Evolutionary conservation across 148 eudicot species (phyloP), one percentile per base, ranked within the genome.

Genomic region (Drosera capensis): DNA sequence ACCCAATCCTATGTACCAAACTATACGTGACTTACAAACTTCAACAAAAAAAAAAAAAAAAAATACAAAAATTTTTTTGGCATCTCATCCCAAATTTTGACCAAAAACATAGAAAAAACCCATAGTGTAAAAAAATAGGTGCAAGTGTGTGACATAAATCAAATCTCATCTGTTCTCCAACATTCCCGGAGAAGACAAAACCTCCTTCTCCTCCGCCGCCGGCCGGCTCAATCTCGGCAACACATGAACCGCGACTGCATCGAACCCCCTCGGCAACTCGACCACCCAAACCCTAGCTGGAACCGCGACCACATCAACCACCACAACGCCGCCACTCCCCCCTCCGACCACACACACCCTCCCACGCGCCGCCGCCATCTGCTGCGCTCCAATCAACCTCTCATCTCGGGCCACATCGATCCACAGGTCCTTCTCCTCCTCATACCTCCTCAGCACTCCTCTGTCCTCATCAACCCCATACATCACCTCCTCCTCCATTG

Each of bases 401-500:
- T 61, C 67, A 23, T 17, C 40, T 34, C 56, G 67, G 26, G 71
- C 0, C 1, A 82, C 35, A 34, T 51, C 72, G 35, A 59, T 74
- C 96, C 96, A 87, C 24, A 20, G 3, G 25, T 77, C 88, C 11
- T 20, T 23, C 11, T 11, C 66, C 18, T 61, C 55, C 21, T 63
- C 71, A 36, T 82, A 82, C 40, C 43, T 70, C 14, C 46, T 74
- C 45, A 87, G 43, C 14, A 43, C 57, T 6, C 94, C 96, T 31
- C 65, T 82, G 0, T 55, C 30, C 40, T 72, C 74, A 26, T 87
- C 82, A 46, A 87, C 85, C 46, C 54, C 50, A 29, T 55, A 87
- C 0, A 87, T 55, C 2, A 19, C 54, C 23, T 76, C 67, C 55
- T 87, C 94, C 0, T 61, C 74, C 82, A 82, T 69, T 2, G 96